Evolutionary conservation across 192 early-diverging fungal species (phyloP).

Genomic region (Mortierella hygrophila): DNA sequence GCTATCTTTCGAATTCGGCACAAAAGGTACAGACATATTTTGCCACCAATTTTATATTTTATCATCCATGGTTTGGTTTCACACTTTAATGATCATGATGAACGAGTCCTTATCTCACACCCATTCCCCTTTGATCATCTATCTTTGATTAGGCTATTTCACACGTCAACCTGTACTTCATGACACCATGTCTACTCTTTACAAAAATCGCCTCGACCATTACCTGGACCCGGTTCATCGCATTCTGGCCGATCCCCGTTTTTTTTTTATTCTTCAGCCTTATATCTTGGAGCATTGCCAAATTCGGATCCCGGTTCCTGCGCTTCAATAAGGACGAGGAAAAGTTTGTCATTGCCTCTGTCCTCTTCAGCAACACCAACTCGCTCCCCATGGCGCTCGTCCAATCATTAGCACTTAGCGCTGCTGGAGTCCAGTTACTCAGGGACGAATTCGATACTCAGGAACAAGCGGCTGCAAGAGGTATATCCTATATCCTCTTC

Average conservation of each 20-base stretch:
- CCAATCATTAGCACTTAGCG: conserved; percentile 66
- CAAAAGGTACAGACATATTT: conserved; percentile 32
- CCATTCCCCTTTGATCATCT: not conserved
- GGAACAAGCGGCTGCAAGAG: conserved; percentile 65
- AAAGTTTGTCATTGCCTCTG: conserved; percentile 72
- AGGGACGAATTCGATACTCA: conserved; percentile 58
- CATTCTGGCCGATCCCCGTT: conserved; percentile 80
- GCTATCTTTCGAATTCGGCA: conserved; percentile 48
- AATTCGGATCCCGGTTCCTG: conserved; percentile 44
- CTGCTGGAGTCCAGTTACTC: conserved; percentile 54
- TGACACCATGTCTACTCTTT: conserved; percentile 83
- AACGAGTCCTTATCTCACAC: not conserved
- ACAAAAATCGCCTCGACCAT: conserved; percentile 80
- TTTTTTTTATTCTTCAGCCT: conserved; percentile 58
- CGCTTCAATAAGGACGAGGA: conserved; percentile 62
- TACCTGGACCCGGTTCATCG: conserved; percentile 68
- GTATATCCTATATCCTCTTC: conserved; percentile 84
- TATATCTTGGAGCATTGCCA: conserved; percentile 46
- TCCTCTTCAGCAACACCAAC: conserved; percentile 82
- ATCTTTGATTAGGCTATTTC: conserved; percentile 58
- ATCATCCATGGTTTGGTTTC: not conserved
- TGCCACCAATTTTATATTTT: not conserved
- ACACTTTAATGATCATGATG: no score
- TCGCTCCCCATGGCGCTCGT: conserved; percentile 79
- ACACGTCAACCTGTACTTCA: conserved; percentile 74